These are phyloP conservation scores for Pogostemon cablin DNA, from an alignment of 257 asterid genomes.

Conservation along the genomic window DNA sequence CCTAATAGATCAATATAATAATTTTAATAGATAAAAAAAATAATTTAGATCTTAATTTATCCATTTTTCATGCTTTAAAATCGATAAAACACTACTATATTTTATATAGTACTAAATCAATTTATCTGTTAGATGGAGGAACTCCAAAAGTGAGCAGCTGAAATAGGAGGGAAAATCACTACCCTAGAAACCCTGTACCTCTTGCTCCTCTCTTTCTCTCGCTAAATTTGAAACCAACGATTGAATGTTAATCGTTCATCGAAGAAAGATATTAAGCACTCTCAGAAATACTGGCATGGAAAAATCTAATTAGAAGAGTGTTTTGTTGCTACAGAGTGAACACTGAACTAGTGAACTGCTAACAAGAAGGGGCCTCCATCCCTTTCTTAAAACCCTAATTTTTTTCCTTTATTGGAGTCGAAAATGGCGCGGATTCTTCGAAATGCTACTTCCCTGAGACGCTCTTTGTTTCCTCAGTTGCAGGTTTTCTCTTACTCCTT, in stretches of 20 bases:
- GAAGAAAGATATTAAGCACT: background rate
- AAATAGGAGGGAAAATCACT: conserved; percentile 45
- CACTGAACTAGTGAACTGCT: conserved; percentile 25
- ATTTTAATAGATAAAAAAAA: no score
- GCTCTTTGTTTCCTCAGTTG: conserved; percentile 44
- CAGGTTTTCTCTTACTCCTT: conserved; percentile 34
- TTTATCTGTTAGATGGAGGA: background rate
- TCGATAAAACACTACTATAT: no score
- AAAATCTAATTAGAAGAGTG: conserved; percentile 23
- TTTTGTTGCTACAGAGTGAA: conserved; percentile 22
- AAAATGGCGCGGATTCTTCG: conserved; percentile 70
- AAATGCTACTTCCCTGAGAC: conserved; percentile 47
- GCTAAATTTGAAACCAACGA: background rate
- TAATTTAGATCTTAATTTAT: no score
- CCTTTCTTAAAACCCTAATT: background rate
- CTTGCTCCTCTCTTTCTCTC: background rate
- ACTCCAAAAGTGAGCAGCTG: conserved; percentile 28
- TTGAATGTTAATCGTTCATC: background rate
- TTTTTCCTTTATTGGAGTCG: conserved; percentile 1
- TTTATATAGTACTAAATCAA: background rate
- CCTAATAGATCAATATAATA: no score
- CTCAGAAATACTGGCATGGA: conserved; percentile 8
- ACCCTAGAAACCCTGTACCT: conserved; percentile 45
- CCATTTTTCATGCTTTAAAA: no score
- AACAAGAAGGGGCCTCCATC: background rate